These are phyloP conservation scores for Fraxinus pennsylvanica DNA, from an alignment of 257 asterid species.

Conservation along the genomic window DNA sequence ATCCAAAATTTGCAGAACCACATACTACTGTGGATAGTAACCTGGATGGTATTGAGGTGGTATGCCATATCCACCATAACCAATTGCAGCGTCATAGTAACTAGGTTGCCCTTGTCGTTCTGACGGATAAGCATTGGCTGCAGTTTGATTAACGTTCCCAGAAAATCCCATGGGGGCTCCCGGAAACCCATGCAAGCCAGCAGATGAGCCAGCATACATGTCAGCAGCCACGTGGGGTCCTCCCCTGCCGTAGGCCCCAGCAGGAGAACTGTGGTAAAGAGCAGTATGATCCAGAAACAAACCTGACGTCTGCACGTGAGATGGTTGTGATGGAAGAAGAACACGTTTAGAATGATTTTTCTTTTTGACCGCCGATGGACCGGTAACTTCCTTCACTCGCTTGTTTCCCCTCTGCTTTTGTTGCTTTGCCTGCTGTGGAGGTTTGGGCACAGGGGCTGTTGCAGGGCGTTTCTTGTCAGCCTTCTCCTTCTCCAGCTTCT, in stretches of 20 bases:
- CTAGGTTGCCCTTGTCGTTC: slow-evolving; percentile 42
- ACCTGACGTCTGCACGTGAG: slow-evolving; percentile 40
- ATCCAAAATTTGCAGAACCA: slow-evolving; percentile 25
- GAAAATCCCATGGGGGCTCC: slow-evolving; percentile 39
- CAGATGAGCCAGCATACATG: slow-evolving; percentile 47
- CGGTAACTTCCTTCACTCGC: slow-evolving; percentile 24
- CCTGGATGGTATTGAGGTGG: slow-evolving; percentile 51
- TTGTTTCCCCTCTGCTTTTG: slow-evolving; percentile 40
- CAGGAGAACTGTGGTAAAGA: slow-evolving; percentile 44
- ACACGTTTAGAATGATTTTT: slow-evolving; percentile 24
- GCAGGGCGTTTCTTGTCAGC: slow-evolving; percentile 44
- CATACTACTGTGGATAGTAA: slow-evolving; percentile 55
- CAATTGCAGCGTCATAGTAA: slow-evolving; percentile 41
- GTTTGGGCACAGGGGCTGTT: slow-evolving; percentile 26
- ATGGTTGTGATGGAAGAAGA: slow-evolving; percentile 32
- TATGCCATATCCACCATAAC: slow-evolving; percentile 48
- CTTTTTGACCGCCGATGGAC: slow-evolving; percentile 34
- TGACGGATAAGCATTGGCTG: slow-evolving; percentile 40
- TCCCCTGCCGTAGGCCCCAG: slow-evolving; percentile 46
- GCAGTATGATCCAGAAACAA: slow-evolving; percentile 39
- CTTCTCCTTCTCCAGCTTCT: slow-evolving; percentile 54
- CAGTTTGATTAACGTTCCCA: slow-evolving; percentile 40
- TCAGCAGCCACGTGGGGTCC: slow-evolving; percentile 40
- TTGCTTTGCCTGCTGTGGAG: slow-evolving; percentile 38
- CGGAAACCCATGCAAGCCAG: slow-evolving; percentile 44